Conservation (phyloP, 139 green algal genomes). For the Closterium sp. region DNA sequence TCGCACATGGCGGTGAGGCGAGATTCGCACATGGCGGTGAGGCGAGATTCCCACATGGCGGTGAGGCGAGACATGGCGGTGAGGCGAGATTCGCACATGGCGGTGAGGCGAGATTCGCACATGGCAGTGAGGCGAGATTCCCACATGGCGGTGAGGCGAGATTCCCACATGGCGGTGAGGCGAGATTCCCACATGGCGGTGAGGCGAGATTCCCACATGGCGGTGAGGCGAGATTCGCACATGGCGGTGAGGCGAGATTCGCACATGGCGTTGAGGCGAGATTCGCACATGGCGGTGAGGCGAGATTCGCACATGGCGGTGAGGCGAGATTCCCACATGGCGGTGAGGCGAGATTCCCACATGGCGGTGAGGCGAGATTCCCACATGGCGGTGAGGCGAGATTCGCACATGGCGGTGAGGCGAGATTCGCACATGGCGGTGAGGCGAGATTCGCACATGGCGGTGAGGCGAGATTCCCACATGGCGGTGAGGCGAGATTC, state of each 20-base stretch:
- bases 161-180: too few relatives aligned
- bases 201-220: too few relatives aligned
- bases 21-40: too few relatives aligned
- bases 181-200: conserved; percentile 27
- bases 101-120: background rate
- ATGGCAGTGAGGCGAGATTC: too few relatives aligned
- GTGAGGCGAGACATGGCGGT: background rate
- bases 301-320: too few relatives aligned
- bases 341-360: background rate
- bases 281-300: conserved; percentile 25
- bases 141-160: conserved; percentile 6
- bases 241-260: background rate
- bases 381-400: conserved; percentile 6
- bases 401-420: too few relatives aligned
- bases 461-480: conserved; percentile 28
- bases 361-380: too few relatives aligned
- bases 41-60: conserved; percentile 24
- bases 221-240: conserved; percentile 24
- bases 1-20: conserved; percentile 10
- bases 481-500: background rate
- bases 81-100: conserved; percentile 22
- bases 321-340: conserved; percentile 25
- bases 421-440: conserved; percentile 25
- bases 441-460: too few relatives aligned
- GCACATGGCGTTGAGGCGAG: too few relatives aligned